Conservation (phyloP, 495 filamentous ascomycete genomes). For the Trichoderma erinaceum region DNA sequence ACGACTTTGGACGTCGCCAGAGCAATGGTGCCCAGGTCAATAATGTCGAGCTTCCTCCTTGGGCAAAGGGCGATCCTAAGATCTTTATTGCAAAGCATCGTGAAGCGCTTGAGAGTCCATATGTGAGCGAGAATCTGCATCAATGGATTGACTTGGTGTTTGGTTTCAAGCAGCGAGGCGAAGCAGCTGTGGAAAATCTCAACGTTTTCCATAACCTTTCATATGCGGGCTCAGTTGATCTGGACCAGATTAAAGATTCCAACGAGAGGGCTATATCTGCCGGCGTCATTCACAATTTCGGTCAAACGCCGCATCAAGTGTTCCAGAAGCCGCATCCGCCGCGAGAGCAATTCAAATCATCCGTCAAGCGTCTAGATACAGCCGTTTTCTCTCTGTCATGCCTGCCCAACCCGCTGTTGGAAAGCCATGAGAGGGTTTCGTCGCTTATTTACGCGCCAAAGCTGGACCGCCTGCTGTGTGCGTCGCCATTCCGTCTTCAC, state of each 20-base stretch:
- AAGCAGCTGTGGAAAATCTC: constrained; percentile 81
- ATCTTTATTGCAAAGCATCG: constrained; percentile 93
- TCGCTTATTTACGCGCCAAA: constrained; percentile 73
- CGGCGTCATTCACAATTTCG: constrained; percentile 96
- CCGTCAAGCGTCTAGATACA: constrained; percentile 65
- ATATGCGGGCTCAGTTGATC: constrained; percentile 86
- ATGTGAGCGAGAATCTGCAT: constrained; percentile 85
- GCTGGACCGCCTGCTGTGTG: constrained; percentile 75
- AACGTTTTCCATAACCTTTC: constrained; percentile 96
- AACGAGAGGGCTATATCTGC: constrained; percentile 80
- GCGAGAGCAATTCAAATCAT: constrained; percentile 59
- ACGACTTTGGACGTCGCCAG: constrained; percentile 86
- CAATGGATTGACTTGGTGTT: constrained; percentile 96
- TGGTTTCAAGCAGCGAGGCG: constrained; percentile 89
- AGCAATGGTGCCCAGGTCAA: constrained; percentile 72
- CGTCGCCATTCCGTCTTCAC: constrained; percentile 75
- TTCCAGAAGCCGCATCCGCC: constrained; percentile 73
- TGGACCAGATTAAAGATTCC: constrained; percentile 85
- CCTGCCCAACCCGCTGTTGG: constrained; percentile 74
- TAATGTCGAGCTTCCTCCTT: constrained; percentile 79
- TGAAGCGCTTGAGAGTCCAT: constrained; percentile 88
- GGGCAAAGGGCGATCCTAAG: constrained; percentile 95
- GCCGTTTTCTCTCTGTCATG: constrained; percentile 69
- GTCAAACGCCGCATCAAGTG: constrained; percentile 92
- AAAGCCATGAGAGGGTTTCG: constrained; percentile 72